Base-by-base conservation (phyloP, 345 rosid species). In the Fremontodendron californicum region DNA sequence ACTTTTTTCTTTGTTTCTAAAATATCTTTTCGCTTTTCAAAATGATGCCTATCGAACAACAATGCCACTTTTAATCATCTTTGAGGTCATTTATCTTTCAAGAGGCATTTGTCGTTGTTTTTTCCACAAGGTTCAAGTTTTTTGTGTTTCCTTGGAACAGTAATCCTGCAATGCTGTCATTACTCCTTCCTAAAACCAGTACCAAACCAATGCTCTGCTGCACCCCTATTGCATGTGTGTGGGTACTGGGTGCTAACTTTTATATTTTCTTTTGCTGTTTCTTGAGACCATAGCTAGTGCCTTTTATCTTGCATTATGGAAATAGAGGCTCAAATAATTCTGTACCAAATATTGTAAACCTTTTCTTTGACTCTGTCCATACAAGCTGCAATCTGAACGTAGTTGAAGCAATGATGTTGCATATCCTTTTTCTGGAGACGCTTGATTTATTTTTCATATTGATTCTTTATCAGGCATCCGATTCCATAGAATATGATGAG, bases 381-480 rank as follows among this genome's bases (percentile, higher is more conserved):
- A 12, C 19, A 39, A 64, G 16, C 29, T 61, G 31, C 40, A 29
- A 23, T 45, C 29, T 75, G 29, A 29, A 35, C 52, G 23, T 33
- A 27, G 31, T 29, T 15, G 65, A n/a, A 72, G 40, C 2, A 33
- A 12, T 72, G 11, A 39, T 13, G 4, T 74, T 16, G 52, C 55
- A 68, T 45, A 45, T 68, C 52, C 13, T 75, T 73, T 51, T 39
- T 74, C 21, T 66, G 10, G 42, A 48, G 25, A 52, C 46, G 16
- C 43, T 23, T 54, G 48, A 52, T 74, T 78, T 80, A 66, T 75
- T 75, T 68, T 70, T 77, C 62, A 55, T 71, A 9, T 64, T 51
- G 61, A 78, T 37, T 70, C 52, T 86, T 51, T 61, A 10, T 46
- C 89, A 93, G 98, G 90, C 79, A 58, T 78, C 97, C 84, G 89